phyloP scores from a whole-genome alignment of 371 early-diverging fungal species.

The Lichtheimia corymbifera region DNA sequence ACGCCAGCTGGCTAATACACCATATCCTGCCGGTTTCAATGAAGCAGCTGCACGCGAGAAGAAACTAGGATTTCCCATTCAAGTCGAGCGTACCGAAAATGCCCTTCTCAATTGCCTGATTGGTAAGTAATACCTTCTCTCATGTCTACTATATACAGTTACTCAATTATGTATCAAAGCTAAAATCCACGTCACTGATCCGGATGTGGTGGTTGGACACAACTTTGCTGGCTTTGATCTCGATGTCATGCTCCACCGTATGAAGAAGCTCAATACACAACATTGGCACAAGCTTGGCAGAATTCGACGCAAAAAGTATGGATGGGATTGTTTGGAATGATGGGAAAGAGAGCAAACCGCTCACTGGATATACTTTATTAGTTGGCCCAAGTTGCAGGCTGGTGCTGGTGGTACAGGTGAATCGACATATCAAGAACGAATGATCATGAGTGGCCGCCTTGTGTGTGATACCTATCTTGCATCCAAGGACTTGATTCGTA shows the following conservation, averaged over 20 bases:
- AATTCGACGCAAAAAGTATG: constrained; percentile 74
- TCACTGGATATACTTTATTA: constrained; percentile 12
- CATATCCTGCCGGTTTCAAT: constrained; percentile 65
- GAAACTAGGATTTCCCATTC: constrained; percentile 27
- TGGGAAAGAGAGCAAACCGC: neutral
- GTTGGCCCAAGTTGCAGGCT: constrained; percentile 78
- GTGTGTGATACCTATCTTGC: constrained; percentile 94
- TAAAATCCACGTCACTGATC: constrained; percentile 76
- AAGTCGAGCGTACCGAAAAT: constrained; percentile 63
- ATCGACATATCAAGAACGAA: constrained; percentile 69
- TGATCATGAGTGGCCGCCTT: constrained; percentile 87
- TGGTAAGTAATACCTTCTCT: constrained; percentile 32
- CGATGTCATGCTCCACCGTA: constrained; percentile 90
- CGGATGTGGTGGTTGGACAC: constrained; percentile 97
- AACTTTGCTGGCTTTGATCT: constrained; percentile 94
- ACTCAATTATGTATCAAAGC: constrained; percentile 38
- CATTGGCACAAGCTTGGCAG: constrained; percentile 72
- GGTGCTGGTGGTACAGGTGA: constrained; percentile 89
- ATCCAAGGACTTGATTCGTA: constrained; percentile 84
- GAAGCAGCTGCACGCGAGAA: constrained; percentile 40
- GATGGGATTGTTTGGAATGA: too few relatives aligned
- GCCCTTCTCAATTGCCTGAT: constrained; percentile 68
- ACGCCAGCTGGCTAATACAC: constrained; percentile 61
- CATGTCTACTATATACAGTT: neutral
- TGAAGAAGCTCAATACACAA: constrained; percentile 76